Conservation (phyloP, 2,329 filamentous ascomycete species). For the Dendrostoma leiphaemia region DNA sequence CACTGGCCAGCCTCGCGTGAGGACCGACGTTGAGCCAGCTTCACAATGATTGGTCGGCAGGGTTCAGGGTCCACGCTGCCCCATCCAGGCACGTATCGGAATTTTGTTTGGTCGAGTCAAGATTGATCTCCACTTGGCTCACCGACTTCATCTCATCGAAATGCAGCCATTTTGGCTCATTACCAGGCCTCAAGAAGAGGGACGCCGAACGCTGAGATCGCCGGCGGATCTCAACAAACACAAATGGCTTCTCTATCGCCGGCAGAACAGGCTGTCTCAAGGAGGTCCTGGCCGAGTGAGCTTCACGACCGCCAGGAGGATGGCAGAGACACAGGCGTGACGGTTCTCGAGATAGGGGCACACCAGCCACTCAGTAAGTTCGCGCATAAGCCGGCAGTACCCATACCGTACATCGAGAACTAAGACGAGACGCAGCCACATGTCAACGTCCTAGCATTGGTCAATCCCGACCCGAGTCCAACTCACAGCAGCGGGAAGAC, state of each 20-base stretch:
- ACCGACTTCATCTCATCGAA: constrained; percentile 4
- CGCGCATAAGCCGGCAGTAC: not conserved
- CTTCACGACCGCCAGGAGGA: constrained; percentile 11
- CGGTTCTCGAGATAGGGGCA: constrained; percentile 15
- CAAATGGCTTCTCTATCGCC: too few species aligned
- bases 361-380: constrained; percentile 13
- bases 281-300: too few species aligned
- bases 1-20: not conserved
- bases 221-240: constrained; percentile 9
- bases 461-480: constrained; percentile 6
- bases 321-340: constrained; percentile 4
- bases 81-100: not conserved
- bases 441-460: constrained; percentile 3
- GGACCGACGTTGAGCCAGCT: not conserved
- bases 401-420: not conserved
- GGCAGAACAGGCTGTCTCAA: constrained; percentile 6
- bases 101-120: not conserved
- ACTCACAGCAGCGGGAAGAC: constrained; percentile 2
- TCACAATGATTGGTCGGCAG: not conserved
- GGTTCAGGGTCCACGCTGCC: not conserved
- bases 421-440: constrained; percentile 7
- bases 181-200: constrained; percentile 2
- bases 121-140: not conserved
- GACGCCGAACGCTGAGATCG: constrained; percentile 8
- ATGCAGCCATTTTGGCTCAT: too few species aligned